Evolutionary conservation across 805 yeast species (phyloP).

Genomic region (Debaryomyces maramus): DNA sequence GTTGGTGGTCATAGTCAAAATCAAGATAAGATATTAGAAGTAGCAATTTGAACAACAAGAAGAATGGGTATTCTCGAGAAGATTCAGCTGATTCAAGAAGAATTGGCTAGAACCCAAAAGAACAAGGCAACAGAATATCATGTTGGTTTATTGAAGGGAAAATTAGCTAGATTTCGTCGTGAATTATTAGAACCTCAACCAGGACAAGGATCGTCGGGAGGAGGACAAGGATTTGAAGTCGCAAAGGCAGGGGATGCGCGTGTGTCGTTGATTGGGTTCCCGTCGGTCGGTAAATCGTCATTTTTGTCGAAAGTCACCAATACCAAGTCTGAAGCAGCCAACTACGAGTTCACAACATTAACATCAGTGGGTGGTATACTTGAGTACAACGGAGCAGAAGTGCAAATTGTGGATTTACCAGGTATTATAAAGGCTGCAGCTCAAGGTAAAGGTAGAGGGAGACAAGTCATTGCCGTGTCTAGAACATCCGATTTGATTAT

Average conservation of each 20-base stretch:
- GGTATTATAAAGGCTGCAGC: slow-evolving; percentile 97
- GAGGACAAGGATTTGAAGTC: slow-evolving; percentile 91
- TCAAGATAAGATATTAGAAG: slow-evolving; percentile 1
- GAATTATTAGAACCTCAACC: slow-evolving; percentile 90
- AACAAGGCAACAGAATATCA: slow-evolving; percentile 98
- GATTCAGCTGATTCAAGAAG: slow-evolving; percentile 87
- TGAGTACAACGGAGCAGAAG: slow-evolving; percentile 94
- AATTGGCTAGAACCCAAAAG: slow-evolving; percentile 92
- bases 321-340: slow-evolving; percentile 93
- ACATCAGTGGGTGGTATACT: slow-evolving; percentile 96
- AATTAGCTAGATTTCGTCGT: slow-evolving; percentile 87
- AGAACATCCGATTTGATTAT: slow-evolving; percentile 89
- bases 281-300: slow-evolving; percentile 96
- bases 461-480: slow-evolving; percentile 95
- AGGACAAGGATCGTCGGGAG: slow-evolving; percentile 67
- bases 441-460: slow-evolving; percentile 96
- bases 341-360: slow-evolving; percentile 91
- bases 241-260: slow-evolving; percentile 96
- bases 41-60: not conserved
- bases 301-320: slow-evolving; percentile 85
- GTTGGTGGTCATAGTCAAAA: too few species aligned
- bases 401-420: slow-evolving; percentile 95
- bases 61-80: slow-evolving; percentile 54
- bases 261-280: slow-evolving; percentile 93
- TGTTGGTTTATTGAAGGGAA: slow-evolving; percentile 90